phyloP scores from a whole-genome alignment of 1,139 yeast genomes.

The Arxiozyma bovina region DNA sequence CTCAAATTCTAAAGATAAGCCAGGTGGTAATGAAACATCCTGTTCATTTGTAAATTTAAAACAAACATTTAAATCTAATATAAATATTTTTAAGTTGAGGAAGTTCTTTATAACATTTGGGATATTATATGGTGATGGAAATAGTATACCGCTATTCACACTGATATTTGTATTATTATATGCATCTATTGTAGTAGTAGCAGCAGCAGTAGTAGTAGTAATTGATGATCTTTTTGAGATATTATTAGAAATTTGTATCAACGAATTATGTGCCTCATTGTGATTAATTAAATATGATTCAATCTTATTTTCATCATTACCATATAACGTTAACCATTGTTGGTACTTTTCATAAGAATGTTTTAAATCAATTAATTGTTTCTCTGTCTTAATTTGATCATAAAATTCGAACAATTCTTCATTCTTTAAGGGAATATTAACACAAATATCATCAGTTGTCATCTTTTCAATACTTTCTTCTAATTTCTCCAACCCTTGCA shows the following conservation, averaged over 20 bases:
- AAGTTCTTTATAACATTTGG: neutral
- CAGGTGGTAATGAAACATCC: neutral
- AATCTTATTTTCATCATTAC: slow-evolving; percentile 11
- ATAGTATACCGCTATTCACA: neutral
- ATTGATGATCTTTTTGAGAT: no score
- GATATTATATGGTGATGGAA: neutral
- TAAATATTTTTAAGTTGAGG: slow-evolving; percentile 1
- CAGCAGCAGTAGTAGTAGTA: neutral
- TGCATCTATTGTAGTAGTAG: no score
- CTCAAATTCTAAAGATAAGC: neutral
- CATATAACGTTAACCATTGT: slow-evolving; percentile 10
- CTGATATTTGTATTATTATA: no score
- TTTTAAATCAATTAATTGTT: slow-evolving; percentile 7
- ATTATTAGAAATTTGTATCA: neutral
- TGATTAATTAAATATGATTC: neutral
- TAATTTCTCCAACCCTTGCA: slow-evolving; percentile 1
- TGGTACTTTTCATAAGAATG: slow-evolving; percentile 11
- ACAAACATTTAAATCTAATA: slow-evolving; percentile 10
- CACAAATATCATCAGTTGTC: neutral
- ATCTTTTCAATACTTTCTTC: neutral
- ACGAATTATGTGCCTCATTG: neutral
- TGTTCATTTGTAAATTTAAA: slow-evolving; percentile 7
- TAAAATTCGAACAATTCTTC: slow-evolving; percentile 6
- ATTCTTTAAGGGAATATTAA: slow-evolving; percentile 3
- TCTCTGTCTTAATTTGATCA: slow-evolving; percentile 8